These are phyloP conservation scores for Eucalyptus melliodora DNA, from an alignment of 345 rosid species.

Conservation along the genomic window DNA sequence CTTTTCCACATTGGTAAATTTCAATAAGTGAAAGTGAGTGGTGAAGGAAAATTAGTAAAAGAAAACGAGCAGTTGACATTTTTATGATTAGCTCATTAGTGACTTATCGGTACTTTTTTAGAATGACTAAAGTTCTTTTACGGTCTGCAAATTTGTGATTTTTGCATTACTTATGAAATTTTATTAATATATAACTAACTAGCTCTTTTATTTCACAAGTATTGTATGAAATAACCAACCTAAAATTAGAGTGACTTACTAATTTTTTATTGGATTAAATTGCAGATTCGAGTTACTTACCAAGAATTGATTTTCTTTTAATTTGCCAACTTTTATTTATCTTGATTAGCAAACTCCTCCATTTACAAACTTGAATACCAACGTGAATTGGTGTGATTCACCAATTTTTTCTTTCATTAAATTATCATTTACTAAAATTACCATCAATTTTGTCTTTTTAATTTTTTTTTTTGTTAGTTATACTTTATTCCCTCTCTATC, in stretches of 20 bases:
- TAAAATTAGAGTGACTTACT: background rate
- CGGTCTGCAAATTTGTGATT: background rate
- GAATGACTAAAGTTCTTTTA: too few relatives aligned
- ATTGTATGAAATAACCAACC: too few relatives aligned
- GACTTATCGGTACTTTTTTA: background rate
- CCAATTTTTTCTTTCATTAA: background rate
- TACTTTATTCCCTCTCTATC: too few relatives aligned
- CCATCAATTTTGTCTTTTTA: background rate
- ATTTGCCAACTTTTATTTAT: background rate
- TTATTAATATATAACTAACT: background rate
- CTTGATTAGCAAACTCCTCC: background rate
- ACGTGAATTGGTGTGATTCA: background rate
- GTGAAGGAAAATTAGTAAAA: background rate
- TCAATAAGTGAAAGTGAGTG: background rate
- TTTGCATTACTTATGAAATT: too few relatives aligned
- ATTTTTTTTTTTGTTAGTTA: too few relatives aligned
- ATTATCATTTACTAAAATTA: background rate
- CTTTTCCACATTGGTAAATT: background rate
- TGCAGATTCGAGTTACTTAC: background rate
- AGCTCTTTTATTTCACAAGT: background rate
- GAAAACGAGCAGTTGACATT: background rate
- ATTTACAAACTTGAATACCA: background rate
- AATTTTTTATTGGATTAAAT: too few relatives aligned
- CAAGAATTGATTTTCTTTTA: background rate
- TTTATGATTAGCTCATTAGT: background rate